Conservation (phyloP, 208 protist genomes). For the Leishmania arabica region DNA sequence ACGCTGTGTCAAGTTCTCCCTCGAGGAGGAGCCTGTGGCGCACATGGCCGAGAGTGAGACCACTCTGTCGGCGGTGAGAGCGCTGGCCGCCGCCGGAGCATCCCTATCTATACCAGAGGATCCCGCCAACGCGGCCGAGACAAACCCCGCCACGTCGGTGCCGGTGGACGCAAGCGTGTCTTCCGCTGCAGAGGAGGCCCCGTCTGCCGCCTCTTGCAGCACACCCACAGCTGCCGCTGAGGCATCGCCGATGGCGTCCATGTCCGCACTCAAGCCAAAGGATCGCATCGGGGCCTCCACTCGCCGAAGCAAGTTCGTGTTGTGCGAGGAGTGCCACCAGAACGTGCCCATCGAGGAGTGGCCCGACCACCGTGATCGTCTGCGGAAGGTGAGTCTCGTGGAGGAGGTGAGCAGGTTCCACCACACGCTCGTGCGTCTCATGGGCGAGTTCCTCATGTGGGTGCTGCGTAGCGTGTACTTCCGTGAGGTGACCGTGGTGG, state of each 20-base stretch:
- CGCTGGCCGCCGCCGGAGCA: not conserved
- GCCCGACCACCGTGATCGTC: constrained; percentile 75
- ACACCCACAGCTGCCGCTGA: not conserved
- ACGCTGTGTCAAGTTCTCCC: constrained; percentile 37
- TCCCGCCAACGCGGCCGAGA: not conserved
- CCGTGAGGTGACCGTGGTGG: constrained; percentile 90
- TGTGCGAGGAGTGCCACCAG: constrained; percentile 65
- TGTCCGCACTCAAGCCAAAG: constrained; percentile 35
- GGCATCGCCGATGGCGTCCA: constrained; percentile 6
- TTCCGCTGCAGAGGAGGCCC: not conserved
- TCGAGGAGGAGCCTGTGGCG: constrained; percentile 15
- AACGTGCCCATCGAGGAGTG: constrained; percentile 72
- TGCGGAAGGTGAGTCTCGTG: constrained; percentile 60
- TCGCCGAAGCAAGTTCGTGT: constrained; percentile 36
- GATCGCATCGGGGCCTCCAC: constrained; percentile 49
- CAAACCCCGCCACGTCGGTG: not conserved
- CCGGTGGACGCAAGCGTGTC: not conserved
- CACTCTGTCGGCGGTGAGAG: not conserved
- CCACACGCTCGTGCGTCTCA: constrained; percentile 44
- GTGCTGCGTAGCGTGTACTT: constrained; percentile 92
- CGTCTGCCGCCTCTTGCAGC: not conserved
- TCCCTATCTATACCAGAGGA: not conserved
- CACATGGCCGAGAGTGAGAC: not conserved
- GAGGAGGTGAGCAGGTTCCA: constrained; percentile 58
- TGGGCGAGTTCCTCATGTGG: constrained; percentile 90